Conservation (phyloP, 306 rosid genomes). For the Betula pendula region DNA sequence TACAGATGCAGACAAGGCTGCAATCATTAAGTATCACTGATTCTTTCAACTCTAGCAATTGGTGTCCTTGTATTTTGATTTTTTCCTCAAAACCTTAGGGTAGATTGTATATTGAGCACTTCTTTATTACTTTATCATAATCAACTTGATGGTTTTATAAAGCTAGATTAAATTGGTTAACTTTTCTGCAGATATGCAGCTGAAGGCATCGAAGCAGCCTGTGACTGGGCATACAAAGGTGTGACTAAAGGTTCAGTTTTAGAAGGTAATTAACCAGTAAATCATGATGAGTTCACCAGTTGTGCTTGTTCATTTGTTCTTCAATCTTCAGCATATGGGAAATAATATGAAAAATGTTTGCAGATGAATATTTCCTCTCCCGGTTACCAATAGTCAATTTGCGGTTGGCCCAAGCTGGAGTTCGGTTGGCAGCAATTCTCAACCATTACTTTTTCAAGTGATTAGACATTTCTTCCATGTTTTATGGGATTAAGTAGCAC, state of each 20-base stretch:
- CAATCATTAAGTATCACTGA: background rate
- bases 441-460: conserved; percentile 54
- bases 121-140: background rate
- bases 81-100: background rate
- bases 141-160: background rate
- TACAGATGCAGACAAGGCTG: background rate
- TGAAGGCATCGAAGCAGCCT: conserved; percentile 71
- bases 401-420: conserved; percentile 85
- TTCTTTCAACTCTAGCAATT: background rate
- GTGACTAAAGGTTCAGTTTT: conserved; percentile 58
- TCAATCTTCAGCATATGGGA: background rate
- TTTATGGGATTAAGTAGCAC: background rate
- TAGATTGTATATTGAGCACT: background rate
- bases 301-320: background rate
- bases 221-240: conserved; percentile 73
- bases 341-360: conserved; percentile 10
- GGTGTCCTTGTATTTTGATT: background rate
- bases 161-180: conserved; percentile 3
- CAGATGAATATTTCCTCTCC: conserved; percentile 78
- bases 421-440: conserved; percentile 78
- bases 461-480: background rate
- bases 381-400: conserved; percentile 58
- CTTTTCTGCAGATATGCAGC: conserved; percentile 65
- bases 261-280: conserved; percentile 40
- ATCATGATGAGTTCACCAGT: background rate